Evolutionary conservation across 495 filamentous ascomycete species (phyloP), one percentile per base, ranked within the genome.

Genomic region (Lophiotrema nucula): DNA sequence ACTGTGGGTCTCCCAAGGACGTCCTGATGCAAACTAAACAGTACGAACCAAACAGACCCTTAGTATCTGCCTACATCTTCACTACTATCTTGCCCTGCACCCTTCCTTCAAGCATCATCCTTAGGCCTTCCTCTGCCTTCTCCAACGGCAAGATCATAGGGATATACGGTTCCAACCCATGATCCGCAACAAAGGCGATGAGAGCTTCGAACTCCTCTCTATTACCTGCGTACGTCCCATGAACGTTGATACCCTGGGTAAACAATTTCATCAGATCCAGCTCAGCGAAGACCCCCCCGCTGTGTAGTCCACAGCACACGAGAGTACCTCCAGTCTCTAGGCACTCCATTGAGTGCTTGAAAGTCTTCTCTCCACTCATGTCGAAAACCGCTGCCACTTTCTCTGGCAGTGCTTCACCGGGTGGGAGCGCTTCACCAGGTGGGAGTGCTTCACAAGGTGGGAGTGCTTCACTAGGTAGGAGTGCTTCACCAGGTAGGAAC

Each of bases 191-290:
- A 42, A 59, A 59, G 16, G n/a, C 13, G 8, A 59, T n/a, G 25
- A 59, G 23, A 12, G 16, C 24, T 16, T 59, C 47, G 25, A 59
- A 59, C 1, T 59, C 56, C 27, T 53, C 56, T 24, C 25, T 45
- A 26, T 39, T 59, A 1, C 56, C 56, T 1, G 27, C 47, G 24
- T 59, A 59, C 23, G 23, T 13, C 37, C 56, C 56, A 33, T 43
- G 46, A 16, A 59, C 46, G 15, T 45, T 59, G 23, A 59, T 35
- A 3, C 46, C 31, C 47, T 59, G 43, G 10, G 48, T 46, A 21
- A 59, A 59, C 23, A 59, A 18, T 21, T 59, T 53, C 41, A 52
- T 44, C n/a, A 59, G 38, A 25, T 59, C 47, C n/a, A 59, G 21
- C 24, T 53, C 45, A 3, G 38, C 56, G 26, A 47, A 49, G 6